phyloP scores from a whole-genome alignment of 768 basidiomycete genomes.

The Mycena sanguinolenta region DNA sequence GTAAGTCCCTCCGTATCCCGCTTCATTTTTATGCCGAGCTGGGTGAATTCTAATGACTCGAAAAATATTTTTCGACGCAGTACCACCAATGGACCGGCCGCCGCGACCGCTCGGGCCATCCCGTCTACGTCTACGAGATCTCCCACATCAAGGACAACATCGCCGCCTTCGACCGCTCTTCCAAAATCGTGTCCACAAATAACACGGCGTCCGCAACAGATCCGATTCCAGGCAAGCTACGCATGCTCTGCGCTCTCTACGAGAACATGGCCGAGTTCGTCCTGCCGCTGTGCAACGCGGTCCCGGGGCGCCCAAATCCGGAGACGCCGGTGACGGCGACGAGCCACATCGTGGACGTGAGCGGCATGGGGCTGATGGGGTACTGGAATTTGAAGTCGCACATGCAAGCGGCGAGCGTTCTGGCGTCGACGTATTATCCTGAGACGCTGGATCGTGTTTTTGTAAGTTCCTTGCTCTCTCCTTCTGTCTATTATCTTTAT shows the following conservation, averaged over 20 bases:
- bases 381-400: conserved; percentile 64
- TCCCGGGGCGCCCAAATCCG: conserved; percentile 52
- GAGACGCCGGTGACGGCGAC: conserved; percentile 56
- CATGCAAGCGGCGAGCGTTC: conserved; percentile 66
- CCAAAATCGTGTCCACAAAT: conserved; percentile 25
- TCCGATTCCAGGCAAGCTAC: conserved; percentile 25
- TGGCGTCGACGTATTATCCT: conserved; percentile 70
- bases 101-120: conserved; percentile 57
- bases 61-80: not conserved
- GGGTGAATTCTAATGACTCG: no score
- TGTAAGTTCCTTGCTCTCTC: not conserved
- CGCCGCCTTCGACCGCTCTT: conserved; percentile 60
- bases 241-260: conserved; percentile 48
- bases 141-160: conserved; percentile 55
- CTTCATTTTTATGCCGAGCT: no score
- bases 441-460: conserved; percentile 64
- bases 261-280: conserved; percentile 65
- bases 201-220: conserved; percentile 9
- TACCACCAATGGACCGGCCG: conserved; percentile 73
- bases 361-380: conserved; percentile 53
- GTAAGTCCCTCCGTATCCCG: not conserved
- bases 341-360: conserved; percentile 65
- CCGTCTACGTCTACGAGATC: conserved; percentile 49
- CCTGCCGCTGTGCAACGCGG: conserved; percentile 58
- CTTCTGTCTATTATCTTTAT: no score